A percentile compares a stretch with the other conserved stretches of the same genome.
phyloP scores from a whole-genome alignment of 2,329 filamentous ascomycete genomes.

The Beauveria sp. region DNA sequence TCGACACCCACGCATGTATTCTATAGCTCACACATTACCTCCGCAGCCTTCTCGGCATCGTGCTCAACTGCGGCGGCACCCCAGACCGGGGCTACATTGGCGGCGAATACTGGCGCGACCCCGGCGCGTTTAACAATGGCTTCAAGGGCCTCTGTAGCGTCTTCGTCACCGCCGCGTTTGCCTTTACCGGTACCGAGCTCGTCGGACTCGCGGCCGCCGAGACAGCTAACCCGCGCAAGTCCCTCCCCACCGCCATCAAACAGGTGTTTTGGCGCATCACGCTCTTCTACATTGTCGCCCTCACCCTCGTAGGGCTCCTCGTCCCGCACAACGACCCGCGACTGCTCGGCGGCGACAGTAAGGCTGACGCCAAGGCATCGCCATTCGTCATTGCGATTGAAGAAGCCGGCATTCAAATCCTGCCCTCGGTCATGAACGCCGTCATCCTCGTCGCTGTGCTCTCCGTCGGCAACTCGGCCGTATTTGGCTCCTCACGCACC shows the following conservation, averaged over 20 bases:
- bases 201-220: constrained; percentile 72
- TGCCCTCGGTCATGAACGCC: constrained; percentile 89
- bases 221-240: constrained; percentile 71
- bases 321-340: constrained; percentile 63
- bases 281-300: constrained; percentile 79
- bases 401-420: constrained; percentile 70
- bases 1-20: not conserved
- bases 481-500: constrained; percentile 86
- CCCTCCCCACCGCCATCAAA: constrained; percentile 78
- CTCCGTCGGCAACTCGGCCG: constrained; percentile 83
- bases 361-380: constrained; percentile 65
- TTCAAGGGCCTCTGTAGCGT: constrained; percentile 77
- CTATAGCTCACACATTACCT: not conserved
- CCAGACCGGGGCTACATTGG: constrained; percentile 71
- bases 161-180: constrained; percentile 69
- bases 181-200: constrained; percentile 69
- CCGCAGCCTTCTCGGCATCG: constrained; percentile 68
- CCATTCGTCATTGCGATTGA: constrained; percentile 91
- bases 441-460: constrained; percentile 87
- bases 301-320: constrained; percentile 73
- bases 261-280: constrained; percentile 94
- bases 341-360: constrained; percentile 48
- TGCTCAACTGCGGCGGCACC: constrained; percentile 77
- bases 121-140: constrained; percentile 77
- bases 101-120: constrained; percentile 64